Evolutionary conservation across 2,329 filamentous ascomycete species (phyloP).

Genomic region (Emmonsia crescens): DNA sequence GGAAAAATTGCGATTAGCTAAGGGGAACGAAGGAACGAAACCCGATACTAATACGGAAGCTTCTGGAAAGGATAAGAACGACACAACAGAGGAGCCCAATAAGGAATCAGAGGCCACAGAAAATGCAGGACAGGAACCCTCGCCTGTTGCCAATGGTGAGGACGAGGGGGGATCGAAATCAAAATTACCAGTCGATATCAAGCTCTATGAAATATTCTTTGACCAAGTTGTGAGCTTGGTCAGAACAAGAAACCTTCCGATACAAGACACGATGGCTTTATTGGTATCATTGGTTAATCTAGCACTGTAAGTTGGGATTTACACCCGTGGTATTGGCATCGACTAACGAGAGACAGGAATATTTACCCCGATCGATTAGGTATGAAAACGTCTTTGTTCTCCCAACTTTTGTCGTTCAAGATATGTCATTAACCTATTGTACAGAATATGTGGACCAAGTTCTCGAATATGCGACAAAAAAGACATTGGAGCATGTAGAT

Average conservation of each 20-base stretch:
- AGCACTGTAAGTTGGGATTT: conserved; percentile 48
- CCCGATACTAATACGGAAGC: conserved; percentile 18
- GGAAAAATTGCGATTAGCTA: conserved; percentile 58
- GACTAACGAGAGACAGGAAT: conserved; percentile 44
- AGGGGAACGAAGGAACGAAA: conserved; percentile 24
- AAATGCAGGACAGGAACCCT: conserved; percentile 15
- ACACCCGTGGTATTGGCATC: neutral
- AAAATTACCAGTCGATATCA: conserved; percentile 51
- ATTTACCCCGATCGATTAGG: conserved; percentile 78
- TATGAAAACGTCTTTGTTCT: conserved; percentile 11
- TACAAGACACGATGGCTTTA: conserved; percentile 88
- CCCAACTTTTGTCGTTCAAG: neutral
- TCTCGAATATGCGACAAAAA: conserved; percentile 73
- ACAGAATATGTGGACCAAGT: conserved; percentile 89
- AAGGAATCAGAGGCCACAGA: conserved; percentile 24
- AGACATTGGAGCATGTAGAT: conserved; percentile 80
- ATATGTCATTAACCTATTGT: conserved; percentile 8
- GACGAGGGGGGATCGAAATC: conserved; percentile 28
- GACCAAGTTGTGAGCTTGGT: conserved; percentile 90
- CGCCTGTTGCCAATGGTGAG: conserved; percentile 24
- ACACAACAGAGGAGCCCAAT: conserved; percentile 13
- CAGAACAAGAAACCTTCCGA: conserved; percentile 77
- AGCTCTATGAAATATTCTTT: conserved; percentile 95
- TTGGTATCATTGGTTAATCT: conserved; percentile 90
- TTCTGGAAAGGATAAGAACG: conserved; percentile 25